Evolutionary conservation across 495 filamentous ascomycete genomes (phyloP), one percentile per base, ranked within the genome.

Genomic region (Aspergillus coremiiformis): DNA sequence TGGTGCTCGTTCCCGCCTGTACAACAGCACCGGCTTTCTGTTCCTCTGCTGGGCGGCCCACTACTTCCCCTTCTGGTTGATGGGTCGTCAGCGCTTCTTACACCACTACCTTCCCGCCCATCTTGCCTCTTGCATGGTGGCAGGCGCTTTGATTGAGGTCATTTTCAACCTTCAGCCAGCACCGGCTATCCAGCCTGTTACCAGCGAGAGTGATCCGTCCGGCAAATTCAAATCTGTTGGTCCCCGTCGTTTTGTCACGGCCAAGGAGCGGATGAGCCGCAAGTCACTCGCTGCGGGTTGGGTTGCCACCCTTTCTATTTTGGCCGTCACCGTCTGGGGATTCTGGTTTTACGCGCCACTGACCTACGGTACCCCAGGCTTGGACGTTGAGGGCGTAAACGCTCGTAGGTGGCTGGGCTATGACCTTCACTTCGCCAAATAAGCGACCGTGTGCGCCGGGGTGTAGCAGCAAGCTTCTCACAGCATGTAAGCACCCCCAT

Each of bases 351-450:
- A 91, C 76, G 78, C 91, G 46, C 93, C 93, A 19, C 70, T 98
- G 65, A 98, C 93, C 10, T 97, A 97, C 67, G 93, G 93, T 20
- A 89, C 86, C 51, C 93, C 93, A 1, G 94, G 93, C n/a, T 78
- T 98, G 68, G 83, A 73, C 52, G 84, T 91, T 9, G 83, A 84
- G 9, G 77, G 89, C 60, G 90, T 98, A 37, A 66, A 85, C 48
- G 82, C 87, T 44, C 81, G 93, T 68, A 95, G 95, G 74, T 98
- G 90, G 93, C 74, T 97, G 62, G 85, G 85, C 42, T 98, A 98
- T 67, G 93, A 98, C 70, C 78, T 98, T 67, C 93, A 98, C 74
- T 98, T 97, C 73, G 93, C 93, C 32, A 98, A 98, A 80, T 98
- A 86, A 72, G 52, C 39, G 33, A 39, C 10, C n/a, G 12, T 19